These are phyloP conservation scores for Solanum verrucosum DNA, from an alignment of 257 asterid species.

Conservation along the genomic window DNA sequence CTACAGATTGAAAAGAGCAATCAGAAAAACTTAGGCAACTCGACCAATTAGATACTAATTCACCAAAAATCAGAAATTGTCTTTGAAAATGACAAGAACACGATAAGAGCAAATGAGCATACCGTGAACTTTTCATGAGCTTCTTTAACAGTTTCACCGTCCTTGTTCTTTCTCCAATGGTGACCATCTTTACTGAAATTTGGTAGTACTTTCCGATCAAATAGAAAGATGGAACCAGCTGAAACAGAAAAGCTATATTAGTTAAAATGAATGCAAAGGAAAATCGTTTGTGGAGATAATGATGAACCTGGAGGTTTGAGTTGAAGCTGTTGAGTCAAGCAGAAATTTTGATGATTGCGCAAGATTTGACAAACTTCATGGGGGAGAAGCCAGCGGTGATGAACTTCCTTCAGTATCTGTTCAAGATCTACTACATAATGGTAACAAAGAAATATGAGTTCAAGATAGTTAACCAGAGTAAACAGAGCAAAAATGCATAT, in stretches of 20 bases:
- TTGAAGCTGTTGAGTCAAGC: slow-evolving; percentile 5
- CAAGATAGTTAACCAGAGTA: background rate
- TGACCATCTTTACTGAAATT: slow-evolving; percentile 22
- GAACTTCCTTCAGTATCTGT: slow-evolving; percentile 14
- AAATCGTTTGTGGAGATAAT: background rate
- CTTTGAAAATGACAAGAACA: background rate
- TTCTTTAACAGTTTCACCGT: slow-evolving; percentile 20
- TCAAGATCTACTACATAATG: background rate
- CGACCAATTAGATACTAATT: background rate
- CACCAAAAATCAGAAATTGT: background rate
- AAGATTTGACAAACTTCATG: slow-evolving; percentile 18
- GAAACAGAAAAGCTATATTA: background rate
- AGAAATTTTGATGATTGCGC: slow-evolving; percentile 1
- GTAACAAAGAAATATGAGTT: background rate
- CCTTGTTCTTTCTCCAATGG: slow-evolving; percentile 23
- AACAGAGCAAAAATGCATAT: background rate
- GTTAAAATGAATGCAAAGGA: background rate
- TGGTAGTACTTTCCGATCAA: slow-evolving; percentile 13
- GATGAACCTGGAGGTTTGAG: slow-evolving; percentile 11
- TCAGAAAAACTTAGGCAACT: background rate
- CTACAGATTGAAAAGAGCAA: background rate
- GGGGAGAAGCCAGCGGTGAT: slow-evolving; percentile 17
- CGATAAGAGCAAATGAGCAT: background rate
- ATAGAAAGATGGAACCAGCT: slow-evolving; percentile 17
- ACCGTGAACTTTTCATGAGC: slow-evolving; percentile 22